A percentile compares a stretch with the other conserved stretches of the same genome.
Conservation (phyloP, 768 basidiomycete genomes). For the Pulveroboletus frians region DNA sequence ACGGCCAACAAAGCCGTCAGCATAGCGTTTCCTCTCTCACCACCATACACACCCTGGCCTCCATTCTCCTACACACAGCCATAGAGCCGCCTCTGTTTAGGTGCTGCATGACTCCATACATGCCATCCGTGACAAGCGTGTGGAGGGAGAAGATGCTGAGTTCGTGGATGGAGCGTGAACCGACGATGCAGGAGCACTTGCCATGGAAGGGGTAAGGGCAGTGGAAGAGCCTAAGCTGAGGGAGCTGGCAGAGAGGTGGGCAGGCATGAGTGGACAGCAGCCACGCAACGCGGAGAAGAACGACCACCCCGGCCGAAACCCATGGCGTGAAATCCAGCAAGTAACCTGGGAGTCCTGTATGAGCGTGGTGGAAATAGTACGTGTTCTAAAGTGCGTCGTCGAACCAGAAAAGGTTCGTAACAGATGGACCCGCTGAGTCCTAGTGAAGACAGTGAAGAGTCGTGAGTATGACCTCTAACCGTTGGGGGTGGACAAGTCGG, state of each 20-base stretch:
- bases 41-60: too few species aligned
- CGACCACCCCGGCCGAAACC: slow-evolving; percentile 5
- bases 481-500: too few species aligned
- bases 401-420: too few species aligned
- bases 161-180: slow-evolving; percentile 21
- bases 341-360: too few species aligned
- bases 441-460: too few species aligned
- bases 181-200: slow-evolving; percentile 18
- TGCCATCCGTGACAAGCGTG: slow-evolving; percentile 24
- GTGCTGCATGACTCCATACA: slow-evolving; percentile 27
- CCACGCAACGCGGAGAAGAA: background rate
- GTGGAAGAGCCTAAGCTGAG: slow-evolving; percentile 25
- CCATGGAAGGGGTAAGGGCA: slow-evolving; percentile 5
- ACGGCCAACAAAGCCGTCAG: too few species aligned
- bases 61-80: background rate
- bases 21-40: too few species aligned
- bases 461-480: too few species aligned
- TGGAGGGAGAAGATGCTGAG: slow-evolving; percentile 18
- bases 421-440: too few species aligned
- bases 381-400: too few species aligned
- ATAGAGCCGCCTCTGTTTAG: slow-evolving; percentile 12
- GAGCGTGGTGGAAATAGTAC: too few species aligned
- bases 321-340: too few species aligned
- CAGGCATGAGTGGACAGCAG: background rate
- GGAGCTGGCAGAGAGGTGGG: background rate